Conservation (phyloP, 2,329 filamentous ascomycete genomes). For the Botrytis galanthina region DNA sequence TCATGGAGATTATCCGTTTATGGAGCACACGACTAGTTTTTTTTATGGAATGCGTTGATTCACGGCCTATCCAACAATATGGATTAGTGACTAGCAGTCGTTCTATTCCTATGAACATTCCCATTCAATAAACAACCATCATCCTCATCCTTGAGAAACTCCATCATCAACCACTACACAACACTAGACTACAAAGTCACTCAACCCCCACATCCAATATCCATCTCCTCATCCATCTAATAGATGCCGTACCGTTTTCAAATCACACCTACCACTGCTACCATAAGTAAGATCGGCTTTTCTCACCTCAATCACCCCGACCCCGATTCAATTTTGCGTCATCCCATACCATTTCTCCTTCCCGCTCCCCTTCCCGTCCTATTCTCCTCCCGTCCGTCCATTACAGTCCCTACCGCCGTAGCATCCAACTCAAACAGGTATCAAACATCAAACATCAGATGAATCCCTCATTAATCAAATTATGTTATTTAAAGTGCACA, state of each 20-base stretch:
- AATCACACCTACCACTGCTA: not conserved
- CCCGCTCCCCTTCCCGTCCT: not conserved
- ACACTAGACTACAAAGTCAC: too few species aligned
- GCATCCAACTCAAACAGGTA: not conserved
- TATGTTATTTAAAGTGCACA: fast-evolving
- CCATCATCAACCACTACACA: not conserved
- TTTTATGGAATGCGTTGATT: not conserved
- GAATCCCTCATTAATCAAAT: fast-evolving
- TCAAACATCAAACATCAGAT: not conserved
- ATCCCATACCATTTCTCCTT: not conserved
- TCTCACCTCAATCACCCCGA: not conserved
- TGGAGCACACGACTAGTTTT: not conserved
- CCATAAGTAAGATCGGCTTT: not conserved
- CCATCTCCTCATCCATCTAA: not conserved
- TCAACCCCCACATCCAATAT: not conserved
- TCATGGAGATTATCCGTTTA: not conserved
- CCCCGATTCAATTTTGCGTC: not conserved
- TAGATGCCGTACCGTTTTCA: not conserved
- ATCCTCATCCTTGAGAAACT: not conserved
- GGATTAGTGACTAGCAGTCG: not conserved
- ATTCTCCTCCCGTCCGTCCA: not conserved
- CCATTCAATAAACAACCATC: not conserved
- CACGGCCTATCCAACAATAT: not conserved
- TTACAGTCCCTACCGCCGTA: not conserved
- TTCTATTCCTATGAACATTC: fast-evolving